These are phyloP conservation scores for Arabidopsis suecica DNA, from an alignment of 345 rosid genomes.

Conservation along the genomic window DNA sequence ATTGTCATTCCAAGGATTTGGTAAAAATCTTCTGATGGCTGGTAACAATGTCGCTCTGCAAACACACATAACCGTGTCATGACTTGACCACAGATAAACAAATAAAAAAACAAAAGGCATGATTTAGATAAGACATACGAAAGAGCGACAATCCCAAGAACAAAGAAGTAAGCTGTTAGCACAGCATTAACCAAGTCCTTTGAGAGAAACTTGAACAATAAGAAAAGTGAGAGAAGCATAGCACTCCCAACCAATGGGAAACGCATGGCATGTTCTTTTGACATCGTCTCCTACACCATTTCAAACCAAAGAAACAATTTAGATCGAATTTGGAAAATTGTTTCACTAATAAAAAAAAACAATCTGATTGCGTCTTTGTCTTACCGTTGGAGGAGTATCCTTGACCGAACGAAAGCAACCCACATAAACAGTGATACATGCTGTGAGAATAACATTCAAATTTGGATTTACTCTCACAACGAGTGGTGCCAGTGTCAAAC, in stretches of 20 bases:
- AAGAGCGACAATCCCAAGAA: conserved; percentile 92
- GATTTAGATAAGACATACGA: conserved; percentile 62
- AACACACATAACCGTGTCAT: conserved; percentile 35
- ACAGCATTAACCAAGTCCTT: conserved; percentile 98
- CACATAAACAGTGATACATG: conserved; percentile 88
- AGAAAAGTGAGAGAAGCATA: conserved; percentile 89
- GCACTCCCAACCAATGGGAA: conserved; percentile 99
- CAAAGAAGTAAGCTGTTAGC: conserved; percentile 89
- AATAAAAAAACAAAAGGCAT: background rate
- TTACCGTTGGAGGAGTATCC: conserved; percentile 88
- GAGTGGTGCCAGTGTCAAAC: conserved; percentile 91
- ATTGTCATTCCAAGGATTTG: conserved; percentile 83
- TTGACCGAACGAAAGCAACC: conserved; percentile 99
- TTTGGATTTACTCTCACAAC: conserved; percentile 88
- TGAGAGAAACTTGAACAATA: conserved; percentile 93
- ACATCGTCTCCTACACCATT: conserved; percentile 89
- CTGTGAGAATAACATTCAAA: conserved; percentile 87
- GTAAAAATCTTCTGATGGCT: conserved; percentile 72
- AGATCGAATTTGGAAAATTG: background rate
- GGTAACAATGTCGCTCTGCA: conserved; percentile 92
- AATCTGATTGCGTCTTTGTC: conserved; percentile 29
- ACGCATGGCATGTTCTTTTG: conserved; percentile 98
- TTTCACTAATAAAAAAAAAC: conserved; percentile 10
- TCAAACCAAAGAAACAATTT: conserved; percentile 15
- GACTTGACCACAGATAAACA: background rate